Conservation (phyloP, 352 stramenopile genomes). For the Peronosclerospora sorghi region DNA sequence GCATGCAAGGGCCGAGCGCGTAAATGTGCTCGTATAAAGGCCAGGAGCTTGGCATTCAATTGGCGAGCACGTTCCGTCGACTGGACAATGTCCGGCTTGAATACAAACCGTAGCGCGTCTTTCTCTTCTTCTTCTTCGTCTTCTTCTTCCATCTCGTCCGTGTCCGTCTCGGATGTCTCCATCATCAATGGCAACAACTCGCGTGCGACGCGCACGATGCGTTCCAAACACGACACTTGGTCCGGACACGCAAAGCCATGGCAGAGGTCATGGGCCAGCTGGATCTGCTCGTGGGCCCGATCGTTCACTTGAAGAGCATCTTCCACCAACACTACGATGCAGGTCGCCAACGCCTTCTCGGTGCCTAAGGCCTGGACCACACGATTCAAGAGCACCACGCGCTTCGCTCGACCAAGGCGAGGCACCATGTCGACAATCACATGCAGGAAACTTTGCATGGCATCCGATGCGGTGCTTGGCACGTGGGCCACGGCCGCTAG, state of each 20-base stretch:
- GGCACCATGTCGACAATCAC: constrained; percentile 70
- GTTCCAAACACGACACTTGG: constrained; percentile 52
- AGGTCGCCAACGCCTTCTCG: constrained; percentile 35
- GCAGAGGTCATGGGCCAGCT: constrained; percentile 62
- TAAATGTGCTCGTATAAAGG: constrained; percentile 62
- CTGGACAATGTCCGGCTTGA: constrained; percentile 21
- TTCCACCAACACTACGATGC: constrained; percentile 46
- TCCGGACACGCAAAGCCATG: constrained; percentile 39
- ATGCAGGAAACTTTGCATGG: constrained; percentile 63
- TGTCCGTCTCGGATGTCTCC: constrained; percentile 69
- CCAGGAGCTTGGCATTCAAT: constrained; percentile 50
- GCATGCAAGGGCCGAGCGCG: constrained; percentile 54
- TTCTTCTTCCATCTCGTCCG: constrained; percentile 60
- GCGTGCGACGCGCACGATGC: constrained; percentile 46
- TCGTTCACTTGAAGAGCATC: constrained; percentile 15
- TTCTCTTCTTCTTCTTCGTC: constrained; percentile 47
- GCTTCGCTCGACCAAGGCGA: constrained; percentile 48
- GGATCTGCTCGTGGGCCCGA: constrained; percentile 24
- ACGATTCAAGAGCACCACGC: constrained; percentile 50
- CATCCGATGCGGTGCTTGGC: too few species aligned
- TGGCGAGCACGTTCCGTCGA: constrained; percentile 34
- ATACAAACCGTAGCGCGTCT: constrained; percentile 35
- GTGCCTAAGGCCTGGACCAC: constrained; percentile 44
- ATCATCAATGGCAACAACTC: constrained; percentile 47
- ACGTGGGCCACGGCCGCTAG: constrained; percentile 73